Evolutionary conservation across 1,139 yeast species (phyloP), one percentile per base, ranked within the genome.

Genomic region (Kurtzmaniella quercitrusa): DNA sequence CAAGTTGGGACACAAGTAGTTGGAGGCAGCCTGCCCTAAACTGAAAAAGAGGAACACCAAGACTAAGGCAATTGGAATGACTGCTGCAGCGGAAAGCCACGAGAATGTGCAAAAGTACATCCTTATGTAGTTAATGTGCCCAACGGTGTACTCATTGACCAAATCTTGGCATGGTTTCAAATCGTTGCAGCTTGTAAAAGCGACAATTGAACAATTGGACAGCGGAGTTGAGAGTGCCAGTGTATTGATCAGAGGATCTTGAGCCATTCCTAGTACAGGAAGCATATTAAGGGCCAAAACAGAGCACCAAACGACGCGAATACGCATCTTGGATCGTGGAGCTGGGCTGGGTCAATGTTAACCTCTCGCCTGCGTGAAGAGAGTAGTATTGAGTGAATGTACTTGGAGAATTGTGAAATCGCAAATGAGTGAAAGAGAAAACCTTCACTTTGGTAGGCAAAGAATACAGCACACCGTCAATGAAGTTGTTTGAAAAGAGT

Each of bases 21-120:
- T 87, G 8, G 88, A 81, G 0, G 96, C 91, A 1, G 91, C 79
- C 15, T 81, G 63, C 0, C 95, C 95, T 45, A 88, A 70, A 0
- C 81, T 68, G 38, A 81, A 65, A 57, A 88, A 86, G 17, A 80
- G 61, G 2, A 71, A 45, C 1, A 68, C 45, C 23, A 81, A 59
- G 6, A 60, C 48, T 0, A 59, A 15, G 0, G 34, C 5, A 50
- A 23, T 0, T 56, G 33, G 12, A 55, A 42, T 1, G 59, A 43
- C 17, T 12, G 45, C 45, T 12, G 14, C 27, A 42, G 19, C 7
- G 7, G 23, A n/a, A 60, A 37, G 4, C 55, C 43, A 2, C 55
- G 50, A 39, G 52, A 47, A 3, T 2, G 41, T 38, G 14, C 57
- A 59, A 45, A 27, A 65, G 56, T 42, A 59, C 23, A 9, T 50